These are phyloP conservation scores for Metschnikowia continentalis DNA, from an alignment of 805 yeast species.

Conservation along the genomic window DNA sequence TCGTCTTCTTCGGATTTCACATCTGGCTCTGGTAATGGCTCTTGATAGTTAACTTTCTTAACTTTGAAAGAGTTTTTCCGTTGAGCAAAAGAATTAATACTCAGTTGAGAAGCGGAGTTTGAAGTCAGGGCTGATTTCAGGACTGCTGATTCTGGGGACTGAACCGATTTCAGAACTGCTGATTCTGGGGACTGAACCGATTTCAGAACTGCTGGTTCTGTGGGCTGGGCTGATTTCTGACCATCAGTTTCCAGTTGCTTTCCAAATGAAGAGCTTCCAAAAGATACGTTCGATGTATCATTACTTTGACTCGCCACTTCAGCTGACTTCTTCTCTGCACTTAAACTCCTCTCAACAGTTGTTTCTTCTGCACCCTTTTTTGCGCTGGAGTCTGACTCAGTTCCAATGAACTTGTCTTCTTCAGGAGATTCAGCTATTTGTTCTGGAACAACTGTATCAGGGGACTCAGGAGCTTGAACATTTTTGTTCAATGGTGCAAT, in stretches of 20 bases:
- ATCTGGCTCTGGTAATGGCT: slow-evolving; percentile 1
- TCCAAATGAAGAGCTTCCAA: neutral
- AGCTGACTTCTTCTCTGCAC: no score
- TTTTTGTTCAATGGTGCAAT: neutral
- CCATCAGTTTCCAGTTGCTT: neutral
- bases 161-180: neutral
- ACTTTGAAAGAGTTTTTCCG: slow-evolving; percentile 11
- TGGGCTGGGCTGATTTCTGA: neutral
- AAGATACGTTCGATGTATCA: neutral
- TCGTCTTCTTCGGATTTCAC: slow-evolving; percentile 4
- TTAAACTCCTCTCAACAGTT: neutral
- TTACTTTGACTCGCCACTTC: neutral
- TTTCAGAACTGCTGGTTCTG: neutral
- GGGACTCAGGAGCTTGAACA: neutral
- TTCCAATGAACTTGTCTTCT: neutral
- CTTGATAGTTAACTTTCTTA: slow-evolving; percentile 15
- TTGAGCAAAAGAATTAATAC: neutral
- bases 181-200: neutral
- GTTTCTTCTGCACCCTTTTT: neutral
- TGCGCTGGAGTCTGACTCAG: neutral
- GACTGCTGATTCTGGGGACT: neutral
- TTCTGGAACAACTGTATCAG: neutral
- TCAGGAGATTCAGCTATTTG: neutral
- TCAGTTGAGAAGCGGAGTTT: neutral
- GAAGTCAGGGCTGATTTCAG: neutral